Evolutionary conservation across 2,329 filamentous ascomycete genomes (phyloP).

Genomic region (Sarocladium oryzae): DNA sequence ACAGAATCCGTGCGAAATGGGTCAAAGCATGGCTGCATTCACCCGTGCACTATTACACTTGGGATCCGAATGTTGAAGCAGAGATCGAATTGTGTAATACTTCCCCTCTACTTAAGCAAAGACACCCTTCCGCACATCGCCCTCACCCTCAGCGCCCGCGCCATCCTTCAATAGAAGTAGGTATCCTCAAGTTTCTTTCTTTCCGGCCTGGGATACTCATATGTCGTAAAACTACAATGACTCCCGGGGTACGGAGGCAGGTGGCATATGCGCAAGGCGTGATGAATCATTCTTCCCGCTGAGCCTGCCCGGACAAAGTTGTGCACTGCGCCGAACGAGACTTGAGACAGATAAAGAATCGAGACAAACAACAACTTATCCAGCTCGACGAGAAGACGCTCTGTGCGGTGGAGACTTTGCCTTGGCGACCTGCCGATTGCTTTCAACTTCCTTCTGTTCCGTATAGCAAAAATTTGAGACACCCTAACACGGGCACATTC

Average conservation of each 20-base stretch:
- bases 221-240: constrained; percentile 1
- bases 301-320: neutral
- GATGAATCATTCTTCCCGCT: neutral
- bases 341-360: neutral
- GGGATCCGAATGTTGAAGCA: too few species aligned
- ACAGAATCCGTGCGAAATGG: too few species aligned
- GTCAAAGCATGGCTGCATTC: too few species aligned
- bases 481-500: constrained; percentile 6
- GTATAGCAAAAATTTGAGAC: constrained; percentile 5
- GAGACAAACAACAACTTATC: neutral
- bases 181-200: neutral
- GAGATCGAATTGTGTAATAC: neutral
- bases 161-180: neutral
- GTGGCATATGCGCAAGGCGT: neutral
- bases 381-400: neutral
- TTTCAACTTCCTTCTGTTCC: neutral
- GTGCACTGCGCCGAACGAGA: too few species aligned
- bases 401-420: neutral
- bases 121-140: neutral
- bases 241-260: neutral
- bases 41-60: too few species aligned
- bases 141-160: neutral
- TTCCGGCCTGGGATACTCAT: neutral
- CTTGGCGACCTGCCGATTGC: neutral
- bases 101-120: neutral